phyloP scores from a whole-genome alignment of 208 protist genomes.

The Trypanosoma congolense region DNA sequence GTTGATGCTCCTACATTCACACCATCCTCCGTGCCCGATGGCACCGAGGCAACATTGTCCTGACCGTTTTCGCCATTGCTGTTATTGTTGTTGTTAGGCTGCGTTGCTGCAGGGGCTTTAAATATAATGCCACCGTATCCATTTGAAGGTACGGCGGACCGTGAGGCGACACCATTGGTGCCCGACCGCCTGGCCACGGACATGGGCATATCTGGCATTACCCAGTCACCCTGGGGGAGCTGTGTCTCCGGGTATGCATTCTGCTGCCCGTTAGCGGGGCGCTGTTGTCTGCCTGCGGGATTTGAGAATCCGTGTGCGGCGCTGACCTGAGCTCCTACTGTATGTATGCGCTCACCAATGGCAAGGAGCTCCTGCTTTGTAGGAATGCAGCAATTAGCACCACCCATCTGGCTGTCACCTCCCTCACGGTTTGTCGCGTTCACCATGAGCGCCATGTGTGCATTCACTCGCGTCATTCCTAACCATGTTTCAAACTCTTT shows the following conservation, averaged over 20 bases:
- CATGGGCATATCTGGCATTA: too few species aligned
- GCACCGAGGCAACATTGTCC: not conserved
- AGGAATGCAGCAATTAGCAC: slow-evolving; percentile 11
- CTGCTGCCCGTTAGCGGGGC: too few species aligned
- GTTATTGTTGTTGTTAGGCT: too few species aligned
- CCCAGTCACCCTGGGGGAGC: too few species aligned
- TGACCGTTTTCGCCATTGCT: too few species aligned
- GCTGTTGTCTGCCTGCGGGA: too few species aligned
- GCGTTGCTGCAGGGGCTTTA: too few species aligned
- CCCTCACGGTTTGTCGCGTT: not conserved
- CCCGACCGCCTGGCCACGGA: too few species aligned
- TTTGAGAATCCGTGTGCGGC: slow-evolving; percentile 1
- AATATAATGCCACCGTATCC: too few species aligned
- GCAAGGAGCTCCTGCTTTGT: slow-evolving; percentile 30
- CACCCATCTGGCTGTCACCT: not conserved
- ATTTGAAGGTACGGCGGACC: too few species aligned
- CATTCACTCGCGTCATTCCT: slow-evolving; percentile 28
- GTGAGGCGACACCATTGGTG: too few species aligned
- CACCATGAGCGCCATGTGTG: not conserved
- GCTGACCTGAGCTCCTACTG: not conserved
- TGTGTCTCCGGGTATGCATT: too few species aligned
- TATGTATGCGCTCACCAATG: slow-evolving; percentile 28
- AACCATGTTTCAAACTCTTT: slow-evolving; percentile 69
- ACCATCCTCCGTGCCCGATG: not conserved
- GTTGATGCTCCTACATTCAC: not conserved